Evolutionary conservation across 2,329 filamentous ascomycete species (phyloP), one percentile per base, ranked within the genome.

Genomic region (Fusarium sp.): DNA sequence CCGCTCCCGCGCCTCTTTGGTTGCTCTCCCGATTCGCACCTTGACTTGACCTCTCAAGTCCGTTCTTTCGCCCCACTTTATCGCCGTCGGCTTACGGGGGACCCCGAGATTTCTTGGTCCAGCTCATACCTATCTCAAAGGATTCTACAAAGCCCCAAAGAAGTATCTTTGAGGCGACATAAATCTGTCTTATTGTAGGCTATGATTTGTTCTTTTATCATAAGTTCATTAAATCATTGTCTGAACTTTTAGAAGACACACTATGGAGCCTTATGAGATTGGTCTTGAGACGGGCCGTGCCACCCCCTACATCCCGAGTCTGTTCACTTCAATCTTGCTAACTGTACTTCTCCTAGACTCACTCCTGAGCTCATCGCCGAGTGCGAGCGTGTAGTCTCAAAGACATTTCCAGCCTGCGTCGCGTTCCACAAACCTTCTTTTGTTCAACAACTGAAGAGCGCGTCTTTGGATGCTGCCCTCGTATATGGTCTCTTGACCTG

Each of bases 401-500:
- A 88, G 80, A 88, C 86, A 16, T 83, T 89, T 71, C 87, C 87
- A 38, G 86, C 87, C 66, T 89, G 86, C 74, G 86, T 89, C 41
- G 87, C 86, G 73, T 89, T 89, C 75, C 87, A 89, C 80, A 89
- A 88, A 79, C 86, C 87, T 10, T 86, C 86, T 4, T 89, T 89
- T 77, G 76, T 89, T 33, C 85, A 88, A 77, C 87, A 88, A 75
- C 81, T 89, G 50, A 89, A 88, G 80, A 86, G 82, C 70, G 83
- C 81, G 23, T 82, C 83, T 4, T 81, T 89, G 33, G 87, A 89
- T 60, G 80, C 84, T 29, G 85, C 85, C 47, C 85, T 89, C 68
- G 82, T 88, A 57, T 87, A 88, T 66, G 87, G 86, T 16, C 83
- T 89, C 33, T 79, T 89, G 71, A 86, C 86, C 47, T 86, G 83